Base-by-base conservation (phyloP, 2,329 filamentous ascomycete genomes). In the Fusarium concolor region DNA sequence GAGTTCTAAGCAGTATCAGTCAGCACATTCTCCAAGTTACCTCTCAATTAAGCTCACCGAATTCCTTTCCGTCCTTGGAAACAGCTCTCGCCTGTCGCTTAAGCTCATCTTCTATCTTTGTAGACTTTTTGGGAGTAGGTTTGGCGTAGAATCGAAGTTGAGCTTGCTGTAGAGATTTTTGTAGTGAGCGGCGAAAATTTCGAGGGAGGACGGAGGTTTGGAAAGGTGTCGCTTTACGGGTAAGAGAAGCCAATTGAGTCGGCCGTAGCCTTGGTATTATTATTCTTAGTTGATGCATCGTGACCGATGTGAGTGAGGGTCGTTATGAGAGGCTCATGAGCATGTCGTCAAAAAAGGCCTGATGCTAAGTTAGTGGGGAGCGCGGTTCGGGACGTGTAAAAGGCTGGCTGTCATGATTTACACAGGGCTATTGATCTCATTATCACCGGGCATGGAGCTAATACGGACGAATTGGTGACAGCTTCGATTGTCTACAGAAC, bases 1-100 rank as follows among this genome's bases (percentile, higher is more conserved):
- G 60, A 85, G 85, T 33, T 78, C 84, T 87, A 26, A 24, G 29
- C 29, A 14, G 37, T 0, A 17, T 22, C n/a, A 68, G 47, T 10
- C 1, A 33, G 18, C 20, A 31, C 3, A 18, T 26, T 8, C 11
- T 33, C 18, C 5, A 10, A 22, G 5, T 1, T 10, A 17, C 22
- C 8, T 29, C 18, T 3, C 10, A 1, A 18, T 0, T 3, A 2
- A 3, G 51, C 50, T 11, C 45, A 77, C 76, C 72, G 2, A 59
- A 58, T 4, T 63, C 56, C 17, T 74, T 74, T 4, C 65, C 52
- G 10, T 52, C 62, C 18, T 65, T 71, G 0, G 72, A 64, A 9
- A 70, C 73, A 17, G 66, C 67, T 44, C 71, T 74, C 9, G 76
- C 76, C 18, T 74, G 75, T 15, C 67, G 47, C 38, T 73, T 73